Evolutionary conservation across 495 filamentous ascomycete species (phyloP).

Genomic region (Oleoguttula mirabilis): DNA sequence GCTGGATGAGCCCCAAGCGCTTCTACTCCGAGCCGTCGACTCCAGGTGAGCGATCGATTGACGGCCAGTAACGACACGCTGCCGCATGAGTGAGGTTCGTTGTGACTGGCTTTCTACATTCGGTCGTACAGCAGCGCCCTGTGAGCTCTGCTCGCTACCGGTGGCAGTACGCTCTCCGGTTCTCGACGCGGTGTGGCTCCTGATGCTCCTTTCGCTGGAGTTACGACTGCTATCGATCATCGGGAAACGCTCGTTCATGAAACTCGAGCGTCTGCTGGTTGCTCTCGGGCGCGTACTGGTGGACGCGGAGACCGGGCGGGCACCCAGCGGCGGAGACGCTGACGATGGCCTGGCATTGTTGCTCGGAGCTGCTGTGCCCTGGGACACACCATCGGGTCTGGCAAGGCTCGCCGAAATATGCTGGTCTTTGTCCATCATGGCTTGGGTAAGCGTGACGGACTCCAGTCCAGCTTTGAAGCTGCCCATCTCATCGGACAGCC

Average conservation of each 20-base stretch:
- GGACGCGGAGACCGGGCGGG: neutral
- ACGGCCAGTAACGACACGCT: conserved; percentile 9
- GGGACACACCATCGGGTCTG: too few species aligned
- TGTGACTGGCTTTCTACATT: neutral
- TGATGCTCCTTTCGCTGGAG: conserved; percentile 11
- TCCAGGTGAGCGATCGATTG: conserved; percentile 9
- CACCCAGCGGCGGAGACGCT: neutral
- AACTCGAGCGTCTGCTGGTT: conserved; percentile 13
- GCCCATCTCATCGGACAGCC: conserved; percentile 26
- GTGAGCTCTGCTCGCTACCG: too few species aligned
- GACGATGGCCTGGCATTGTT: too few species aligned
- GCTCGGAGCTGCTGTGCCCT: too few species aligned
- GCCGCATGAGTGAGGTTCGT: neutral
- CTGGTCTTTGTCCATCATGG: too few species aligned
- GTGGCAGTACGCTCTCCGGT: too few species aligned
- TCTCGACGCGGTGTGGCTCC: neutral
- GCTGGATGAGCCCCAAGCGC: neutral
- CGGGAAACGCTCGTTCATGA: conserved; percentile 30
- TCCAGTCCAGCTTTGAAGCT: conserved; percentile 17
- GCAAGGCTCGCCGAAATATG: too few species aligned
- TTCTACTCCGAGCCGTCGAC: neutral
- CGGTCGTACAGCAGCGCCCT: too few species aligned
- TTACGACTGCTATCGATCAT: conserved; percentile 21
- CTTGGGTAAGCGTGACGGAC: conserved; percentile 11
- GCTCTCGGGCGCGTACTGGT: conserved; percentile 1